Evolutionary conservation across 106 monocot genomes (phyloP), one percentile per base, ranked within the genome.

Genomic region (Phalaenopsis aphrodite): DNA sequence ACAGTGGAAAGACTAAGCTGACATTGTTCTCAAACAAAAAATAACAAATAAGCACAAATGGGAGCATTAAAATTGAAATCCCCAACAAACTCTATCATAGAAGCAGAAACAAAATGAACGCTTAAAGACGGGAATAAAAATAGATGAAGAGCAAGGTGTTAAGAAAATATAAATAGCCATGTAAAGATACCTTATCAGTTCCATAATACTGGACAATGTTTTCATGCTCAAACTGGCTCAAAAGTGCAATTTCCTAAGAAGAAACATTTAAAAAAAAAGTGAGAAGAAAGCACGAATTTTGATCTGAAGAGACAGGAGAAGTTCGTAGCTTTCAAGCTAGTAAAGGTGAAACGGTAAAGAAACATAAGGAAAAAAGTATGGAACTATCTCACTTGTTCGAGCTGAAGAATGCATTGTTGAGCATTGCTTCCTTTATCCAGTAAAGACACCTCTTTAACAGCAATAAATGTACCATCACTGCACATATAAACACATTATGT

Each of bases 191-290:
- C 95, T 90, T 92, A 17, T 92, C 87, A 42, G 95, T 89, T 84
- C 92, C 92, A 47, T 81, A 88, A 83, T 95, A 95, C 68, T 84
- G 88, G 75, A 92, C 92, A 67, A 95, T 92, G 79, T 95, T 95
- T 77, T 92, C 90, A 77, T 95, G 95, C 58, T 95, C 87, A 74
- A 95, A 86, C 78, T 87, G 85, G 68, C 95, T 95, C 77, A 95
- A 84, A 38, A 95, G 88, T n/a, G 88, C 82, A 75, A 95, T 92
- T 81, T 95, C 95, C 95, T 95, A 82, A 4, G 41, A 85, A 83
- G 41, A 56, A 30, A 68, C 5, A 72, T 30, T 48, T 2, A 41
- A 21, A 72, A 36, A 16, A 82, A 76, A 19, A 1, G 57, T 43
- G 6, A 81, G 76, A 75, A 81, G 11, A 55, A 55, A 55, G 16